A percentile compares a stretch with the other conserved stretches of the same genome.
These are phyloP conservation scores for Sporothrix humicola DNA, from an alignment of 2,329 filamentous ascomycete species.

Conservation along the genomic window DNA sequence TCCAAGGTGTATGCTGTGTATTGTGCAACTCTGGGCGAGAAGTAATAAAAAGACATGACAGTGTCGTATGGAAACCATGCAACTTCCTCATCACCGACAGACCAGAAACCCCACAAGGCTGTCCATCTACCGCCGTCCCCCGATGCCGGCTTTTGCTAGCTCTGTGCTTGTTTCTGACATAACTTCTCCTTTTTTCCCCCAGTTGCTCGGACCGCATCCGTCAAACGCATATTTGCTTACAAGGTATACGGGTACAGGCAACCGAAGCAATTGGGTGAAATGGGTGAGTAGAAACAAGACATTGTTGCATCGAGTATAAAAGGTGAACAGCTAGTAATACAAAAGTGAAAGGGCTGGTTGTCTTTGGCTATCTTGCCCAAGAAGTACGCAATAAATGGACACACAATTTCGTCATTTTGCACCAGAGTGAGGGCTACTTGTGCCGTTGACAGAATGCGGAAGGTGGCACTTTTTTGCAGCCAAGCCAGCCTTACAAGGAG, in stretches of 20 bases:
- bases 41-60: background rate
- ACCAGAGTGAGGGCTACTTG: background rate
- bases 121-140: slow-evolving; percentile 1
- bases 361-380: no score
- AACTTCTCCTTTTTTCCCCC: background rate
- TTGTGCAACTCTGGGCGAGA: background rate
- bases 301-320: slow-evolving; percentile 8
- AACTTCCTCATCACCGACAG: background rate
- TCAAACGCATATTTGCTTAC: background rate
- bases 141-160: slow-evolving; percentile 13
- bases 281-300: background rate
- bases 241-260: background rate
- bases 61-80: background rate
- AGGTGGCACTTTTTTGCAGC: background rate
- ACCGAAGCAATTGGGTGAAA: background rate
- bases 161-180: background rate
- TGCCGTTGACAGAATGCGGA: background rate
- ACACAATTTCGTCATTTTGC: background rate
- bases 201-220: background rate
- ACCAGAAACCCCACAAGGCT: background rate
- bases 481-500: background rate
- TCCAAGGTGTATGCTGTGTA: background rate
- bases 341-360: background rate
- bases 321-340: background rate
- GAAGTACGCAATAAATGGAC: no score